Base-by-base conservation (phyloP, 1,284 basidiomycete species). In the Exobasidium rhododendri region DNA sequence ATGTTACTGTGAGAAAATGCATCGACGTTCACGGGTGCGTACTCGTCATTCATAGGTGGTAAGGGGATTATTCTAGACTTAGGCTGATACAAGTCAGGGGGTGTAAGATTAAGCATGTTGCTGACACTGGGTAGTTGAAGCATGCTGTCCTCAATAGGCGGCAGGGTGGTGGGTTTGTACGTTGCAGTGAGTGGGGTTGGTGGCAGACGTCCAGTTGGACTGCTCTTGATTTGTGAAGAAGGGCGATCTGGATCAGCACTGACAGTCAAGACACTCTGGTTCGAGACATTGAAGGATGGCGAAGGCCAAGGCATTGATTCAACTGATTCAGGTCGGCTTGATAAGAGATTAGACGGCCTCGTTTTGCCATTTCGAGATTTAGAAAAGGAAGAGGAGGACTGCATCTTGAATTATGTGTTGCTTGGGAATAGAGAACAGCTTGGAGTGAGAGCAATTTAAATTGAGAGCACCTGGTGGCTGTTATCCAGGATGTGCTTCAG, bases 261-360 rank as follows among this genome's bases (percentile, higher is more conserved):
- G 10, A 45, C 26, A 26, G 26, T 30, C 40, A 46, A 56, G 22
- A n/a, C 31, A 6, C 10, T 20, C 6, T 28, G 26, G 28, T 55
- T 40, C 24, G 29, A 43, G 24, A 46, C 53, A 51, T 58, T 30
- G 45, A 58, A 58, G 2, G 57, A 58, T 17, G 57, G 57, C 2
- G 57, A 58, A n/a, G 57, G 57, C 57, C 57, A 58, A 22, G 57
- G 57, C 40, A 30, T 45, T 28, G 57, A 45, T 51, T 58, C 57
- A 43, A 20, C 17, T 7, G 57, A n/a, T 22, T 30, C 40, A 47
- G 17, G 13, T 3, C 57, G 57, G 5, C 11, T 7, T n/a, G 57
- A 52, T 24, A 54, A 49, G 24, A 58, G 13, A 31, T 58, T 47
- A 6, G 57, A 32, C 20, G 57, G 57, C n/a, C 57, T 45, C 29